Evolutionary conservation across 169 alveolate genomes (phyloP).

Genomic region (Cryptosporidium muris): DNA sequence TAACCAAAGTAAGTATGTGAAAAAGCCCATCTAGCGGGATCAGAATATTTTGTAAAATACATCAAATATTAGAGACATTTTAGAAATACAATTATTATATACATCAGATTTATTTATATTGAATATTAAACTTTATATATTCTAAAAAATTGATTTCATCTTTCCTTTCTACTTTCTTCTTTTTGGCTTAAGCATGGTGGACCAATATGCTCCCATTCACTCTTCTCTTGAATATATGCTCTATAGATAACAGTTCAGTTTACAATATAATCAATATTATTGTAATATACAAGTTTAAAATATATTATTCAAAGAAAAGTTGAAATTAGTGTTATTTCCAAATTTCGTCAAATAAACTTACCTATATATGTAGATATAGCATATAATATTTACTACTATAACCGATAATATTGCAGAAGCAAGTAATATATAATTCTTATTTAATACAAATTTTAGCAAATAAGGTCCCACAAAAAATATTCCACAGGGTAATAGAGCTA

Average conservation of each 20-base stretch:
- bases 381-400: slow-evolving; percentile 42
- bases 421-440: slow-evolving; percentile 37
- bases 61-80: no score
- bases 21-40: no score
- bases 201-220: slow-evolving; percentile 70
- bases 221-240: slow-evolving; percentile 64
- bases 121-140: neutral
- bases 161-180: slow-evolving; percentile 22
- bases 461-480: slow-evolving; percentile 31
- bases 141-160: neutral
- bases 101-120: neutral
- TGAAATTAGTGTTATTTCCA: neutral
- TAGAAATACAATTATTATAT: no score
- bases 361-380: slow-evolving; percentile 56
- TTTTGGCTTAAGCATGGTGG: slow-evolving; percentile 26
- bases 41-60: no score
- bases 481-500: slow-evolving; percentile 60
- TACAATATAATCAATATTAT: neutral
- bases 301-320: neutral
- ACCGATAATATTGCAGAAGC: slow-evolving; percentile 60
- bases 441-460: slow-evolving; percentile 19
- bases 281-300: neutral
- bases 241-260: neutral
- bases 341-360: neutral
- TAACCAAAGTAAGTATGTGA: no score